Evolutionary conservation across 495 filamentous ascomycete genomes (phyloP), one percentile per base, ranked within the genome.

Genomic region (Penicillium mononematosum): DNA sequence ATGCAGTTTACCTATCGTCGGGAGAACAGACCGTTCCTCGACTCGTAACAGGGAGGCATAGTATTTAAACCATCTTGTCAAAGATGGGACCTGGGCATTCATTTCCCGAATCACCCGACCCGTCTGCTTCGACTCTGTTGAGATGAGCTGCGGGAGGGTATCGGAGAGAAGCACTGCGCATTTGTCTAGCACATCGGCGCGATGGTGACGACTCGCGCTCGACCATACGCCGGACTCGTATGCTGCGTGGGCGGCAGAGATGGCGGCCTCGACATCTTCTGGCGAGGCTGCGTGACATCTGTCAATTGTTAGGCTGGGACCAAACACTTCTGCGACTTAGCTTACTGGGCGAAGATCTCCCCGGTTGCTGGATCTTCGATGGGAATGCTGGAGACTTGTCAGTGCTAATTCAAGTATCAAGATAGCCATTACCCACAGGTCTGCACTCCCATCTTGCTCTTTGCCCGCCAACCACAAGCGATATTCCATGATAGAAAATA

Each of bases 11-110:
- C 84, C 85, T 25, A 73, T 73, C 4, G 84, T 85, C 0, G 84
- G 85, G 1, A 85, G 76, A 14, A 87, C 80, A 3, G 78, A 69
- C 19, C 83, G 79, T 60, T 87, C 84, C 56, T 86, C 83, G 0
- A 79, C 79, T 16, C 85, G 80, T 6, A 84, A 73, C 1, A 86
- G 62, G 0, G 82, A 75, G 3, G 82, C 82, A 56, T 83, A 88
- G 63, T 87, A 87, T 54, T 83, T 79, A 57, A 87, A 79, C 85
- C 84, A 87, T 62, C 81, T 80, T 0, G 82, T 76, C 2, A 88
- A 74, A 0, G 81, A 82, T 0, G 81, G 78, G 1, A 87, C 76
- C 61, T 88, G 85, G 2, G 85, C 81, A 5, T 77, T 77, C 85
- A 88, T 85, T 60, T 88, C 85, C 14, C 83, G 81, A 53, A 85